These are phyloP conservation scores for Podaxis sp. DNA, from an alignment of 768 basidiomycete species.

Conservation along the genomic window DNA sequence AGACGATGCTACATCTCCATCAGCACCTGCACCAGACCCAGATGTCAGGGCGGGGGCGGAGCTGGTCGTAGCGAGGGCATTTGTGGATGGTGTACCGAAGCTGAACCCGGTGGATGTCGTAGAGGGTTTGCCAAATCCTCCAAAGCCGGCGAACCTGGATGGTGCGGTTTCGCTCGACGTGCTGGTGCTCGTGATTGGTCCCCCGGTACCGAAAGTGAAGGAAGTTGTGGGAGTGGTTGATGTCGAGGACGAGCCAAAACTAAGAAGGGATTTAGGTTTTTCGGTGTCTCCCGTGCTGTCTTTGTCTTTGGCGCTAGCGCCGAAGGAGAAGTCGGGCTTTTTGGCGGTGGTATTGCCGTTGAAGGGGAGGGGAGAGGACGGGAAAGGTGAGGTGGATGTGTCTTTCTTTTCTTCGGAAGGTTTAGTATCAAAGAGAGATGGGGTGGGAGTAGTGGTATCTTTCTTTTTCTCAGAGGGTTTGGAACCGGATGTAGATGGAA, in stretches of 20 bases:
- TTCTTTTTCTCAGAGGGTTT: constrained; percentile 8
- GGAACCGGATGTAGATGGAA: constrained; percentile 9
- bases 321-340: neutral
- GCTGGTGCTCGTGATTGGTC: neutral
- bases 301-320: neutral
- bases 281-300: neutral
- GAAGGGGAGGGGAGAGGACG: neutral
- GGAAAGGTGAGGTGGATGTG: neutral
- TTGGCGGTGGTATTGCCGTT: neutral
- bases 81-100: constrained; percentile 15
- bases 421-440: constrained; percentile 7
- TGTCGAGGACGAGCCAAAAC: constrained; percentile 8
- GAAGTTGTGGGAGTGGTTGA: neutral
- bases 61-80: constrained; percentile 25
- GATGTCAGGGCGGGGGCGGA: constrained; percentile 5
- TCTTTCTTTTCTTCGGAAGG: neutral
- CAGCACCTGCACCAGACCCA: neutral
- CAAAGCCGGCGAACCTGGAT: constrained; percentile 24
- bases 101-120: neutral
- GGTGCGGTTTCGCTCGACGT: constrained; percentile 13
- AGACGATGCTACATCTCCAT: constrained; percentile 3
- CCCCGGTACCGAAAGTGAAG: constrained; percentile 11
- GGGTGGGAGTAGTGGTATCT: neutral
- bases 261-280: constrained; percentile 7
- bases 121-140: constrained; percentile 27